Percentiles rank a stretch among this genome's conserved stretches.
These are phyloP conservation scores for Solanum appendiculatum DNA, from an alignment of 257 asterid genomes.

Conservation along the genomic window DNA sequence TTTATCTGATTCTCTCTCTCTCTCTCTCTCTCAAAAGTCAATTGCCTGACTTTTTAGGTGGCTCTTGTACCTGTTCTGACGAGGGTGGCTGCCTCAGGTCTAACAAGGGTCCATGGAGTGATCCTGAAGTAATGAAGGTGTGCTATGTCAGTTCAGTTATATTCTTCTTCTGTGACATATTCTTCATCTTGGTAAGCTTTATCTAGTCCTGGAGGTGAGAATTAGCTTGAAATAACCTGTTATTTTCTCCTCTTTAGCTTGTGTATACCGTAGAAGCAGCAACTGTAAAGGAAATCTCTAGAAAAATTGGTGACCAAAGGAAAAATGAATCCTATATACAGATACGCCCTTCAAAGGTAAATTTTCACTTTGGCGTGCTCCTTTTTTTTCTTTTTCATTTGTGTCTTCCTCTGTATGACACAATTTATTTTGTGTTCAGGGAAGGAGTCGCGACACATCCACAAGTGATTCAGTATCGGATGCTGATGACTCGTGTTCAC, in stretches of 20 bases:
- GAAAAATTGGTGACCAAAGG: conserved; percentile 34
- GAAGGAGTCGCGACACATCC: conserved; percentile 38
- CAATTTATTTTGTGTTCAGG: conserved; percentile 29
- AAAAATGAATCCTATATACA: conserved; percentile 30
- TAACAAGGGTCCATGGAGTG: conserved; percentile 91
- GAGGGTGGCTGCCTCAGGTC: conserved; percentile 96
- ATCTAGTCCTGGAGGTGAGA: background rate
- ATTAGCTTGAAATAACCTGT: background rate
- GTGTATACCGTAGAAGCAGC: conserved; percentile 45
- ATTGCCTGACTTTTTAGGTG: conserved; percentile 89
- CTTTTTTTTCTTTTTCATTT: background rate
- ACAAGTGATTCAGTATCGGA: conserved; percentile 50
- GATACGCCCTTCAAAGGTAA: conserved; percentile 42
- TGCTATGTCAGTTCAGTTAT: background rate
- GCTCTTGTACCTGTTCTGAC: conserved; percentile 65
- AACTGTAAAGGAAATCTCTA: conserved; percentile 32
- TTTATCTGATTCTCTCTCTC: conserved; percentile 8
- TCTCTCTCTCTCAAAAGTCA: conserved; percentile 40
- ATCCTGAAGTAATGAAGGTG: conserved; percentile 91
- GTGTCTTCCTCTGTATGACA: background rate
- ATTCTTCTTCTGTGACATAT: background rate
- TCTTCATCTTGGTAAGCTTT: background rate
- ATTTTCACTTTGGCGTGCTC: background rate
- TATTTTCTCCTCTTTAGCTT: conserved; percentile 30
- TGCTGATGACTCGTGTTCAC: conserved; percentile 45